A percentile compares a stretch with the other conserved stretches of the same genome.
Conservation (phyloP, 495 filamentous ascomycete species). For the Peziza echinospora region DNA sequence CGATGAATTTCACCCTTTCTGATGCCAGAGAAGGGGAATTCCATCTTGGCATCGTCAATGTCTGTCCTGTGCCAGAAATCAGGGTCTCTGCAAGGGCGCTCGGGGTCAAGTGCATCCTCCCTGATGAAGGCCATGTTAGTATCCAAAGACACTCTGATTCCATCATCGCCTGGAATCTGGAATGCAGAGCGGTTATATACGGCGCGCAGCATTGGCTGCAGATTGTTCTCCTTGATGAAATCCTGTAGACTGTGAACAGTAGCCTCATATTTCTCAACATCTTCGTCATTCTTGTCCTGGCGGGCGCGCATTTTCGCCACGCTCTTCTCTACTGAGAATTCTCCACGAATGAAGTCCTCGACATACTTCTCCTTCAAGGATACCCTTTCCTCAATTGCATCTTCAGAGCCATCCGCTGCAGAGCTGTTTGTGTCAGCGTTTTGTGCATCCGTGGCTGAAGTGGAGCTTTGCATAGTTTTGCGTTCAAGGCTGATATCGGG, state of each 20-base stretch:
- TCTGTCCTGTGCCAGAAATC: slow-evolving; percentile 77
- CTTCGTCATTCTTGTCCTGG: slow-evolving; percentile 33
- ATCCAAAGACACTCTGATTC: slow-evolving; percentile 78
- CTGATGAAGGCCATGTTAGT: slow-evolving; percentile 81
- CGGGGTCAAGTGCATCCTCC: slow-evolving; percentile 65
- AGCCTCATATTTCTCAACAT: slow-evolving; percentile 44
- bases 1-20: slow-evolving; percentile 78
- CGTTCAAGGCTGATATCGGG: slow-evolving; percentile 71
- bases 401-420: slow-evolving; percentile 20
- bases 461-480: slow-evolving; percentile 37
- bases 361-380: slow-evolving; percentile 85
- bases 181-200: slow-evolving; percentile 91
- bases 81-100: slow-evolving; percentile 71
- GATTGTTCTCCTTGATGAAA: slow-evolving; percentile 52
- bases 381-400: slow-evolving; percentile 44
- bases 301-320: slow-evolving; percentile 60
- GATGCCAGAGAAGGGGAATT: slow-evolving; percentile 64
- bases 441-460: slow-evolving; percentile 31
- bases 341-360: slow-evolving; percentile 62
- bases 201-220: slow-evolving; percentile 71
- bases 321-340: slow-evolving; percentile 82
- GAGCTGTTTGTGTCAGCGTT: slow-evolving; percentile 30
- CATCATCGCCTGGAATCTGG: slow-evolving; percentile 82
- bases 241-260: slow-evolving; percentile 58
- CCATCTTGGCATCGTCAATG: slow-evolving; percentile 62